Evolutionary conservation across 108 stramenopile species (phyloP).

Genomic region (Discostella pseudostelligera): DNA sequence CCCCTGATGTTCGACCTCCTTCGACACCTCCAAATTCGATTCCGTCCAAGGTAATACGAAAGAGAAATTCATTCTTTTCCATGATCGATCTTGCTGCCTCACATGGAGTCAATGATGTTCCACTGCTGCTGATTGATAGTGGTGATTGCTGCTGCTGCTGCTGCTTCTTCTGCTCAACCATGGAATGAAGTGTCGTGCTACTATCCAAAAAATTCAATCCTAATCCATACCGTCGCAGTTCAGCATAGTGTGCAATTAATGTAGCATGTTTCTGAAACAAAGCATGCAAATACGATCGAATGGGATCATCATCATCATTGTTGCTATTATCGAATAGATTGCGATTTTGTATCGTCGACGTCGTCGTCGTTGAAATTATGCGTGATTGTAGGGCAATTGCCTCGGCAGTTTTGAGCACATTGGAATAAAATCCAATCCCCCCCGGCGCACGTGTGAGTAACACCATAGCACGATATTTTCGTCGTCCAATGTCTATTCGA

Average conservation of each 20-base stretch:
- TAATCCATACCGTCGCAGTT: constrained; percentile 29
- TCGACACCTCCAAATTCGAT: constrained; percentile 31
- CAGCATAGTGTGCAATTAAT: constrained; percentile 29
- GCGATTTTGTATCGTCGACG: too few relatives aligned
- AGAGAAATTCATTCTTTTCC: constrained; percentile 41
- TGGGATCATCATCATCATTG: constrained; percentile 23
- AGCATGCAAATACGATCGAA: constrained; percentile 34
- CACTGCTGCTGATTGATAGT: not conserved
- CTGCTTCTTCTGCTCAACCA: too few relatives aligned
- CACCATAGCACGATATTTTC: constrained; percentile 78
- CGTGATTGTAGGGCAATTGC: constrained; percentile 21
- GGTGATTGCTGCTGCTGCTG: not conserved
- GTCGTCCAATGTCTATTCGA: constrained; percentile 78
- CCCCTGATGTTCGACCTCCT: not conserved
- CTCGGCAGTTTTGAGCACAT: constrained; percentile 65
- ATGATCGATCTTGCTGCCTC: constrained; percentile 33
- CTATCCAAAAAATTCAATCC: constrained; percentile 30
- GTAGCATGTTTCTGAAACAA: constrained; percentile 28
- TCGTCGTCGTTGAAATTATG: too few relatives aligned
- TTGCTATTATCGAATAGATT: constrained; percentile 15
- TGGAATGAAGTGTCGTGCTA: too few relatives aligned
- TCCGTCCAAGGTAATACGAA: constrained; percentile 21
- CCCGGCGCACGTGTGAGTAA: constrained; percentile 72
- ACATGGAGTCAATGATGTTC: constrained; percentile 9
- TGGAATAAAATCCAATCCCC: constrained; percentile 69